Base-by-base conservation (phyloP, 192 early-diverging fungal genomes). In the Haplosporangium gracile region DNA sequence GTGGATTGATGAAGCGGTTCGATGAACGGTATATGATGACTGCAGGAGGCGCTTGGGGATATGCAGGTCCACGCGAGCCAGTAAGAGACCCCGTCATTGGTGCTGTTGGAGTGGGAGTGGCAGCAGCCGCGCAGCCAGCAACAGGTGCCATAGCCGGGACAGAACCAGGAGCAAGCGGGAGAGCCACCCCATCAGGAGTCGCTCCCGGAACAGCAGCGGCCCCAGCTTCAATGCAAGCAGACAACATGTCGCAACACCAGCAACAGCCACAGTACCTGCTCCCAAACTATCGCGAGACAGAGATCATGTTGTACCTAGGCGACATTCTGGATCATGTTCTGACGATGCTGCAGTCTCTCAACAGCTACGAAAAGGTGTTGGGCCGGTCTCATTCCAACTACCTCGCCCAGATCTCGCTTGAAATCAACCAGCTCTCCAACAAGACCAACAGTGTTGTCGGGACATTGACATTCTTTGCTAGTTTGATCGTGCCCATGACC, bases 251-350 rank as follows among this genome's bases (percentile, higher is more conserved):
- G 0, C 65, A 40, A 18, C 42, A 24, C 72, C 75, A 18, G 18
- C 45, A 60, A n/a, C 81, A 68, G 32, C 71, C 0, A 32, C 80
- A 26, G 43, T 77, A 57, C 51, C 49, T 2, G 1, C 42, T 82
- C 1, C 75, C 68, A 45, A 70, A 42, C 26, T 70, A 80, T 20
- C 83, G 87, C 22, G 82, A 82, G 40, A 85, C 90, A n/a, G 95
- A 97, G 75, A 93, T 94, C 6, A 65, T 91, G 20, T 71, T 97
- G 55, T 97, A 96, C 77, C 83, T 96, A 26, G 96, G 96, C 36
- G 96, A 97, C 82, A 93, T 97, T 42, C 92, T 88, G 79, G 95
- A 96, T 81, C 96, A 97, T 51, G 88, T 97, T 11, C 80, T 95
- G 72, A 95, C 95, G 10, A 96, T 96, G 94, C 87, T 95, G 63